Percentiles rank a stretch among this genome's conserved stretches.
Conservation (phyloP, 352 stramenopile species). For the Globisporangium carolinianum region DNA sequence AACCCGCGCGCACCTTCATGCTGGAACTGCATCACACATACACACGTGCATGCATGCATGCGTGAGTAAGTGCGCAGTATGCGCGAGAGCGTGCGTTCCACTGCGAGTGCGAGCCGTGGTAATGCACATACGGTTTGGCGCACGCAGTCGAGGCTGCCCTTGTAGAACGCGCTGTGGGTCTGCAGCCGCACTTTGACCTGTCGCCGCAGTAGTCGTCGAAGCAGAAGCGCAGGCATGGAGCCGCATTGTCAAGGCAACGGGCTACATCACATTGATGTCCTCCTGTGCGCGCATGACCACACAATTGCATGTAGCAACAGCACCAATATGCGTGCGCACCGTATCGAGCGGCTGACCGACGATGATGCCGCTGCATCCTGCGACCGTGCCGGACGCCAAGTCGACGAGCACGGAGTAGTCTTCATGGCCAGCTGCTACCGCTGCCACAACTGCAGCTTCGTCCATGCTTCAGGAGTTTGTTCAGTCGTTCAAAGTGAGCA, state of each 20-base stretch:
- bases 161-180: conserved; percentile 53
- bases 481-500: too few species aligned
- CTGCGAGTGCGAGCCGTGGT: too few species aligned
- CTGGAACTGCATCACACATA: conserved; percentile 20
- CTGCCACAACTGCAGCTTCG: conserved; percentile 15
- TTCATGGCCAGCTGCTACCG: conserved; percentile 18
- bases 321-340: conserved; percentile 7
- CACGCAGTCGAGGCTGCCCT: conserved; percentile 36
- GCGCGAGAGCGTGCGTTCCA: too few species aligned
- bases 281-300: background rate
- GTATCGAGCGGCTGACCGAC: conserved; percentile 60
- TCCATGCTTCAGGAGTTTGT: background rate
- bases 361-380: conserved; percentile 44
- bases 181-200: conserved; percentile 57
- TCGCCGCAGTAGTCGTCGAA: background rate
- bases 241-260: too few species aligned
- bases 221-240: background rate
- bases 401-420: conserved; percentile 47
- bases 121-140: conserved; percentile 25
- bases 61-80: background rate
- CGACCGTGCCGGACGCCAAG: conserved; percentile 41
- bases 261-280: too few species aligned
- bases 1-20: conserved; percentile 74
- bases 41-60: background rate
- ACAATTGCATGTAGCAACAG: background rate